Evolutionary conservation across 2,329 filamentous ascomycete species (phyloP).

Genomic region (Diplodia seriata): DNA sequence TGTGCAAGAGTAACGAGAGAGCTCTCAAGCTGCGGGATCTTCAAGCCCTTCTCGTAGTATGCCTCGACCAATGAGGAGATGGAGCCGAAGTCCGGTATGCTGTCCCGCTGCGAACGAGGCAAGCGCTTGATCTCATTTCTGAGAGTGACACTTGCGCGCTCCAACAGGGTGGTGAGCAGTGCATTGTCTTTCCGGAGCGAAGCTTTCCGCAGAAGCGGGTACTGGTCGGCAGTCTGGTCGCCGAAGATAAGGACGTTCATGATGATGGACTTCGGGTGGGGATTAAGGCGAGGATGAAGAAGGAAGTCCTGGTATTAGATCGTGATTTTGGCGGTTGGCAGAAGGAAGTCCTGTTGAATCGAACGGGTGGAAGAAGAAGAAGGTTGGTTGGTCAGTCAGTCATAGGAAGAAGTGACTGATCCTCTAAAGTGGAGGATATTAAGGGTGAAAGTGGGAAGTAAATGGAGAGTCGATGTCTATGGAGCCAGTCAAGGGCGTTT

Average conservation of each 20-base stretch:
- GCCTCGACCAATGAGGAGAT: constrained; percentile 70
- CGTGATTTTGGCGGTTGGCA: not conserved
- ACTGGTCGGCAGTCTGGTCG: constrained; percentile 74
- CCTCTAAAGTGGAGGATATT: constrained; percentile 29
- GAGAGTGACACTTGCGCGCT: constrained; percentile 64
- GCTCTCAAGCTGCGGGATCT: constrained; percentile 69
- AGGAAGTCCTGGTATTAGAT: constrained; percentile 20
- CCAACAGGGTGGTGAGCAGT: constrained; percentile 68
- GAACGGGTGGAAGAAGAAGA: constrained; percentile 14
- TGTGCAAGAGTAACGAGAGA: constrained; percentile 70
- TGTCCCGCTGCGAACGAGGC: constrained; percentile 62
- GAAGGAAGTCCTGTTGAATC: constrained; percentile 1
- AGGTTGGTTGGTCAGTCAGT: constrained; percentile 31
- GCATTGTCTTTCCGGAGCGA: constrained; percentile 60
- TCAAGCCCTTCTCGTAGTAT: constrained; percentile 65
- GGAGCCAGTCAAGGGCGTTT: constrained; percentile 30
- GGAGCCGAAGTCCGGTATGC: constrained; percentile 67
- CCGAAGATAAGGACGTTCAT: constrained; percentile 69
- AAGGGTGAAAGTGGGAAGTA: constrained; percentile 18
- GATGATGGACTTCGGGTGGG: constrained; percentile 36
- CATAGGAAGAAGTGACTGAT: constrained; percentile 28
- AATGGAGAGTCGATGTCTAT: constrained; percentile 21
- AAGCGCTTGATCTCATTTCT: constrained; percentile 66
- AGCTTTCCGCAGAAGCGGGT: constrained; percentile 63
- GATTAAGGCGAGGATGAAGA: constrained; percentile 22